These are phyloP conservation scores for Apostasia ramifera DNA, from an alignment of 106 monocot genomes.

Conservation along the genomic window DNA sequence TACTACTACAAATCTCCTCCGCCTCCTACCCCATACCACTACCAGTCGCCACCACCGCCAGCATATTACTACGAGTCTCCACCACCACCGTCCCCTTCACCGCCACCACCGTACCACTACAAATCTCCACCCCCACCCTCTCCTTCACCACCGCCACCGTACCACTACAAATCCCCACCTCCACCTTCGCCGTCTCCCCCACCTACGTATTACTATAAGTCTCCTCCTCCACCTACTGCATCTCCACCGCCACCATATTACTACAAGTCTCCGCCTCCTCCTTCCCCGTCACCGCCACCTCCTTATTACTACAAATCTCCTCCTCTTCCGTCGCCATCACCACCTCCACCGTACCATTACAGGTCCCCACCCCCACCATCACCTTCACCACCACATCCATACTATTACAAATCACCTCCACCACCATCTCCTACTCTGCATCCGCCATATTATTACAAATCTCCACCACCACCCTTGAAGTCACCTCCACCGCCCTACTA, in stretches of 20 bases:
- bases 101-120: conserved; percentile 16
- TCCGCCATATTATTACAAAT: conserved; percentile 7
- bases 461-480: not conserved
- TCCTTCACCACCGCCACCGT: not conserved
- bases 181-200: not conserved
- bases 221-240: not conserved
- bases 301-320: conserved; percentile 28
- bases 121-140: conserved; percentile 24
- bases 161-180: not conserved
- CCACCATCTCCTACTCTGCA: conserved; percentile 15
- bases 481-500: not conserved
- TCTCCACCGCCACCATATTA: not conserved
- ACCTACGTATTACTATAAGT: not conserved
- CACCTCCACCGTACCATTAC: conserved; percentile 21
- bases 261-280: conserved; percentile 14
- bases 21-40: conserved; percentile 19
- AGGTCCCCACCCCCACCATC: conserved; percentile 3
- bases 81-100: conserved; percentile 5
- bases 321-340: not conserved
- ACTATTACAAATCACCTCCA: conserved; percentile 19
- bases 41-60: conserved; percentile 8
- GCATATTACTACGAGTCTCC: conserved; percentile 9
- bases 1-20: conserved; percentile 26
- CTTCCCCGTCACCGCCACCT: conserved; percentile 14
- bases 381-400: conserved; percentile 15